These are phyloP conservation scores for Loxodes magnus DNA, from an alignment of 73 alveolate genomes.

Conservation along the genomic window DNA sequence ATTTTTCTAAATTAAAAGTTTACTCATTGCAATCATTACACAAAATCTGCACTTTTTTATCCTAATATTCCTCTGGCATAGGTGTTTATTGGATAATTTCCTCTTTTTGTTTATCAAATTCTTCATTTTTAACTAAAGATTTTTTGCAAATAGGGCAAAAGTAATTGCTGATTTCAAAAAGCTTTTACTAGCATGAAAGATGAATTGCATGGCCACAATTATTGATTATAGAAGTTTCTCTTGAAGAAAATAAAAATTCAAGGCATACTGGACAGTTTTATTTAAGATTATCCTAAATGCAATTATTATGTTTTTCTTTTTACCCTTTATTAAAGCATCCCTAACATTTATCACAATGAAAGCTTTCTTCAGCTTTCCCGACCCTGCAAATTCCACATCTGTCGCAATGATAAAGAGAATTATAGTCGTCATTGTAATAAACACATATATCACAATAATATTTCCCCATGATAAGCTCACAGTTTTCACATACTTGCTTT, in stretches of 20 bases:
- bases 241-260: conserved; percentile 39
- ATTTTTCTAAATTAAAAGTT: not conserved
- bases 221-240: conserved; percentile 16
- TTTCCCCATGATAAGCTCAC: conserved; percentile 42
- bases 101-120: not conserved
- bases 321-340: conserved; percentile 28
- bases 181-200: conserved; percentile 29
- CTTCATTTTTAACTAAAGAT: conserved; percentile 3
- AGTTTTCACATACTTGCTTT: conserved; percentile 28
- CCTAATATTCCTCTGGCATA: conserved; percentile 13
- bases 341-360: conserved; percentile 66
- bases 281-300: conserved; percentile 21
- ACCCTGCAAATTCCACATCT: conserved; percentile 65
- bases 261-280: conserved; percentile 52
- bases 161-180: not conserved
- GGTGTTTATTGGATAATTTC: conserved; percentile 4
- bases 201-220: conserved; percentile 66
- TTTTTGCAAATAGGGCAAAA: conserved; percentile 43
- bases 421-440: conserved; percentile 35
- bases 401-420: conserved; percentile 59
- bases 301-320: conserved; percentile 37
- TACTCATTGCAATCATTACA: conserved; percentile 2
- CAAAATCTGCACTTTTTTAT: not conserved
- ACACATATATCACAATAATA: conserved; percentile 58
- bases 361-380: conserved; percentile 41